phyloP scores from a whole-genome alignment of 257 asterid genomes.

The Oldenlandia corymbosa region DNA sequence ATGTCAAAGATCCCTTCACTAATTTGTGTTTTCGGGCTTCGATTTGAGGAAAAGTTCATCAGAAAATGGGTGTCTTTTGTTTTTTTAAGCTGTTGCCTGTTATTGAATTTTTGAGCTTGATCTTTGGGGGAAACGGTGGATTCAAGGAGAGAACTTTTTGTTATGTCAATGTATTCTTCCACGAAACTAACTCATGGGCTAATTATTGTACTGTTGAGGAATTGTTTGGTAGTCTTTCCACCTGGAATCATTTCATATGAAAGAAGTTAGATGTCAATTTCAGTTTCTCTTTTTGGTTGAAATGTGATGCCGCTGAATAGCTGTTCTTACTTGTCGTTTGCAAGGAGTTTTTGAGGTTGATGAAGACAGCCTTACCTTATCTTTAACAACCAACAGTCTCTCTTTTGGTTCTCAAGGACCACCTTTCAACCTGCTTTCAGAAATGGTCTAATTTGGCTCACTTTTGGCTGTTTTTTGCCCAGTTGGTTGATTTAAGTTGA shows the following conservation, averaged over 20 bases:
- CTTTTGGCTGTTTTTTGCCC: not conserved
- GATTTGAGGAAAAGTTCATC: not conserved
- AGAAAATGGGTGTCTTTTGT: not conserved
- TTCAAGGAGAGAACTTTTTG: conserved; percentile 5
- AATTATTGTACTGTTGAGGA: not conserved
- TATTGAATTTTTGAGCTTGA: conserved; percentile 5
- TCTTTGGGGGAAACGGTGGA: not conserved
- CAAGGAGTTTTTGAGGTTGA: conserved; percentile 24
- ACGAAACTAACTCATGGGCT: conserved; percentile 1
- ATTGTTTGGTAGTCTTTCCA: conserved; percentile 3
- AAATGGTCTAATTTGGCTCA: conserved; percentile 8
- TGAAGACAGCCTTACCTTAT: conserved; percentile 33
- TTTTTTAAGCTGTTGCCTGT: conserved; percentile 5
- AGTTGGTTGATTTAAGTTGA: conserved; percentile 25
- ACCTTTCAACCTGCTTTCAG: conserved; percentile 20
- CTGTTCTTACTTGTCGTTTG: conserved; percentile 27
- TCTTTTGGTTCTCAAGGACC: conserved; percentile 40
- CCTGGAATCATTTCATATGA: not conserved
- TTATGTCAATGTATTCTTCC: not conserved
- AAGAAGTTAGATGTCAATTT: conserved; percentile 7
- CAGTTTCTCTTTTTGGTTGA: conserved; percentile 21
- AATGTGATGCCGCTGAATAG: conserved; percentile 17
- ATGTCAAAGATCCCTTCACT: not conserved
- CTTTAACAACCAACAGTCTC: conserved; percentile 28
- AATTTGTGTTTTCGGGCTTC: conserved; percentile 6